These are phyloP conservation scores for Colletotrichum echinochloae DNA, from an alignment of 2,329 filamentous ascomycete species.

Conservation along the genomic window DNA sequence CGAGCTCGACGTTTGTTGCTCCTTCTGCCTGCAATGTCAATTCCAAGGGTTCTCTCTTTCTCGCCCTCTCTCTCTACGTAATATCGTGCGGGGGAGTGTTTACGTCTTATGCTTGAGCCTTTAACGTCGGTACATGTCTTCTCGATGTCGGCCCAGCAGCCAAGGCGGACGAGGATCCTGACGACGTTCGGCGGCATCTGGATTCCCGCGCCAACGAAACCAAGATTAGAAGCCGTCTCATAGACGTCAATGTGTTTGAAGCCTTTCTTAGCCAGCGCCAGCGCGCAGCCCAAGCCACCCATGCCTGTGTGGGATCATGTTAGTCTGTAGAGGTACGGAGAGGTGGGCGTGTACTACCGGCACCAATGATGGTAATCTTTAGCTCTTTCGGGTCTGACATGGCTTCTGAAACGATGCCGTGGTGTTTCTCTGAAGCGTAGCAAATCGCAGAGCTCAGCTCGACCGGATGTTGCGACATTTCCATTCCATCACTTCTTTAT, in stretches of 20 bases:
- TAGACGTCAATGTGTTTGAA: slow-evolving; percentile 81
- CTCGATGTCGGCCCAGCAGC: slow-evolving; percentile 78
- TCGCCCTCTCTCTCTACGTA: not conserved
- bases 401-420: slow-evolving; percentile 10
- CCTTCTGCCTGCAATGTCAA: slow-evolving; percentile 62
- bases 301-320: slow-evolving; percentile 66
- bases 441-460: slow-evolving; percentile 9
- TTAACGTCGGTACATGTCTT: slow-evolving; percentile 77
- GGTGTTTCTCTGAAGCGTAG: slow-evolving; percentile 8
- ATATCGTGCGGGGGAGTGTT: slow-evolving; percentile 40
- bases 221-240: slow-evolving; percentile 78
- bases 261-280: slow-evolving; percentile 80
- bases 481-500: slow-evolving; percentile 18
- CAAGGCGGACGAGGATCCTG: slow-evolving; percentile 78
- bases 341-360: slow-evolving; percentile 52
- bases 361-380: slow-evolving; percentile 60
- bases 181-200: slow-evolving; percentile 88
- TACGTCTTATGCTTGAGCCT: slow-evolving; percentile 78
- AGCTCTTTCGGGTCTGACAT: slow-evolving; percentile 51
- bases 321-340: not conserved
- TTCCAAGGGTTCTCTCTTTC: not conserved
- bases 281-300: slow-evolving; percentile 79
- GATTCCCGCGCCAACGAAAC: slow-evolving; percentile 87
- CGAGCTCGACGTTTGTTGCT: slow-evolving; percentile 75
- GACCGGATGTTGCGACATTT: not conserved